phyloP scores from a whole-genome alignment of 768 basidiomycete genomes.

The Boletus rubropictus region DNA sequence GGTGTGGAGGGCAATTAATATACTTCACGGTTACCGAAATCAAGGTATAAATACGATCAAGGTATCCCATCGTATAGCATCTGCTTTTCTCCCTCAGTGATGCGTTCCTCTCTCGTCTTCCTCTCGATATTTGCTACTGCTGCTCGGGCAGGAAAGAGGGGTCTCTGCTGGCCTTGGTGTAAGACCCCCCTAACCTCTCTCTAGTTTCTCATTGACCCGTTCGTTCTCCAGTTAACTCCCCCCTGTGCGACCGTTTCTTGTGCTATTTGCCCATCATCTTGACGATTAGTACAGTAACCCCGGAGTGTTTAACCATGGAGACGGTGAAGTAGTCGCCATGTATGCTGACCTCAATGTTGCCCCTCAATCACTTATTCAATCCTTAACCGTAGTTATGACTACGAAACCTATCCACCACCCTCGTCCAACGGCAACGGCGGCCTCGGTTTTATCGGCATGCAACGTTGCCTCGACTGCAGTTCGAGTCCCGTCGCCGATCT shows the following conservation, averaged over 20 bases:
- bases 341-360: constrained; percentile 4
- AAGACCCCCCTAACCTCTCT: not conserved
- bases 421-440: constrained; percentile 32
- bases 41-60: not conserved
- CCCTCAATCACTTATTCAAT: not conserved
- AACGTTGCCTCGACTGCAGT: constrained; percentile 32
- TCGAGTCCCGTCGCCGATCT: constrained; percentile 33
- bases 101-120: constrained; percentile 18
- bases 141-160: constrained; percentile 34
- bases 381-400: constrained; percentile 30
- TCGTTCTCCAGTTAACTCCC: constrained; percentile 18
- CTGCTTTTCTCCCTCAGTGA: not conserved
- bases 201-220: not conserved
- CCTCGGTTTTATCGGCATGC: constrained; percentile 36
- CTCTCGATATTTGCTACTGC: constrained; percentile 13
- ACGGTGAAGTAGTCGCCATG: constrained; percentile 32
- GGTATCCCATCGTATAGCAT: not conserved
- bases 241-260: constrained; percentile 22
- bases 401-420: constrained; percentile 31
- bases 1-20: not conserved
- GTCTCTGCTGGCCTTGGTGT: constrained; percentile 36
- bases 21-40: not conserved
- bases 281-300: constrained; percentile 20
- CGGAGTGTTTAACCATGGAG: constrained; percentile 24
- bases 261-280: not conserved